phyloP scores from a whole-genome alignment of 2,329 filamentous ascomycete genomes.

The Mycogone perniciosa region DNA sequence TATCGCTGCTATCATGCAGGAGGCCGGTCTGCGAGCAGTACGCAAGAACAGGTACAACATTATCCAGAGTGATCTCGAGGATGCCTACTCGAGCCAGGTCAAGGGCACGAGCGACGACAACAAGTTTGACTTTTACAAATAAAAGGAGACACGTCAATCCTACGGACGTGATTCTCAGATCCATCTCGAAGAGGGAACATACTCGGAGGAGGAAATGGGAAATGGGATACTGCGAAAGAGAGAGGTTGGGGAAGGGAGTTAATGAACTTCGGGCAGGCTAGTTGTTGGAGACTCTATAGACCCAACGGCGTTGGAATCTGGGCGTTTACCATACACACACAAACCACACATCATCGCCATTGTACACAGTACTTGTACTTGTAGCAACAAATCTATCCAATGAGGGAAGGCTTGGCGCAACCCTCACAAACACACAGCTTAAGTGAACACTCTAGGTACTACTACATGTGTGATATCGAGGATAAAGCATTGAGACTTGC shows the following conservation, averaged over 20 bases:
- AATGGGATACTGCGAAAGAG: neutral
- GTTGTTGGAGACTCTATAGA: neutral
- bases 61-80: constrained; percentile 92
- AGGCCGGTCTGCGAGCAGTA: constrained; percentile 88
- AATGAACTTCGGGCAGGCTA: neutral
- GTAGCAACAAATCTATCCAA: neutral
- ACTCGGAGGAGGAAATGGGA: neutral
- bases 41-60: constrained; percentile 99
- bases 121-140: constrained; percentile 93
- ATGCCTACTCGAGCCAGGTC: constrained; percentile 94
- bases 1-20: constrained; percentile 98
- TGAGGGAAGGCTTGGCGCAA: neutral
- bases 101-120: constrained; percentile 64
- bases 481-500: too few relatives aligned
- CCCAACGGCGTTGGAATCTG: constrained; percentile 7
- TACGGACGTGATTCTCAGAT: too few relatives aligned
- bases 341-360: neutral
- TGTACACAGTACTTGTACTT: constrained; percentile 1
- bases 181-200: neutral
- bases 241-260: neutral
- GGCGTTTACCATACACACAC: neutral
- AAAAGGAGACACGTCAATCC: constrained; percentile 25
- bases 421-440: too few relatives aligned
- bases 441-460: too few relatives aligned
- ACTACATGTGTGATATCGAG: too few relatives aligned